Percentiles rank a stretch among this genome's conserved stretches.
These are phyloP conservation scores for Diphasiastrum complanatum DNA, from an alignment of 83 land plant genomes.

Conservation along the genomic window DNA sequence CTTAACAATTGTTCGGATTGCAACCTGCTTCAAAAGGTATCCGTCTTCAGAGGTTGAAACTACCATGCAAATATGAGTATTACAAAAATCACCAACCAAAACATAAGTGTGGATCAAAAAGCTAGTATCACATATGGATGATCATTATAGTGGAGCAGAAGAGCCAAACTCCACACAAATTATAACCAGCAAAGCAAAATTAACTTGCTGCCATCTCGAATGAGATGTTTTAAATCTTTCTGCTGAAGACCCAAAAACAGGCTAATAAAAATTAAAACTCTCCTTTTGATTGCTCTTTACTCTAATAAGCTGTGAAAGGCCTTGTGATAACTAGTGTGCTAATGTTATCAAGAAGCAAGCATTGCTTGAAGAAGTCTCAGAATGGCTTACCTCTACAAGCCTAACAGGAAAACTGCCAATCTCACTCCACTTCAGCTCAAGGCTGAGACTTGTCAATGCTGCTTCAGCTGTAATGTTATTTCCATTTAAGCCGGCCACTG, in stretches of 20 bases:
- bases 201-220: too few relatives aligned
- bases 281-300: too few relatives aligned
- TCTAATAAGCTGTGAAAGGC: background rate
- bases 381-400: constrained; percentile 46
- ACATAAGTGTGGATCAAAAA: too few relatives aligned
- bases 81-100: too few relatives aligned
- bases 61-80: background rate
- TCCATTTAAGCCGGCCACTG: constrained; percentile 33
- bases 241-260: too few relatives aligned
- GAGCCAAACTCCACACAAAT: too few relatives aligned
- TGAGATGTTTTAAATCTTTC: too few relatives aligned
- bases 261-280: too few relatives aligned
- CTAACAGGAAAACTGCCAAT: constrained; percentile 53
- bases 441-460: constrained; percentile 34
- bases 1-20: constrained; percentile 16
- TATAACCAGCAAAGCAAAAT: too few relatives aligned
- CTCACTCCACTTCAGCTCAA: constrained; percentile 62
- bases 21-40: constrained; percentile 6
- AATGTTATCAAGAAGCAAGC: background rate
- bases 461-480: constrained; percentile 55
- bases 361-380: background rate
- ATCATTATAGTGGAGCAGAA: too few relatives aligned
- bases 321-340: background rate
- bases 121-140: too few relatives aligned
- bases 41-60: background rate